Conservation (phyloP, 2,329 filamentous ascomycete genomes). For the Xylaria sp. region DNA sequence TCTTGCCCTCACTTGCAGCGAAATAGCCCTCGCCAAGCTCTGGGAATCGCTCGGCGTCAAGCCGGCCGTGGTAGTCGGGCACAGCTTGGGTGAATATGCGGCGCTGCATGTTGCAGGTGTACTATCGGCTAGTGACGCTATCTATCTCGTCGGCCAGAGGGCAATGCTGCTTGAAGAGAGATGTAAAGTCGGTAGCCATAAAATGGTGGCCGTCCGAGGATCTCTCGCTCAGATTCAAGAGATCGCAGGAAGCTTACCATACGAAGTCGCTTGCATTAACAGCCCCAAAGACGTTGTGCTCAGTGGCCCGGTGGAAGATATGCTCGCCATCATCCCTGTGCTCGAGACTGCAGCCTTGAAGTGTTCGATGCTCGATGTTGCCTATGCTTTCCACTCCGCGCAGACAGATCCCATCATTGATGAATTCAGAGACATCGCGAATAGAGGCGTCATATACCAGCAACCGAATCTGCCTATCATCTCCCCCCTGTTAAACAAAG, state of each 20-base stretch:
- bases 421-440: slow-evolving; percentile 63
- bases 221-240: slow-evolving; percentile 54
- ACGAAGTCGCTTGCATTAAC: slow-evolving; percentile 70
- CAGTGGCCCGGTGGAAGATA: slow-evolving; percentile 61
- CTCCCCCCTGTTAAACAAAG: slow-evolving; percentile 71
- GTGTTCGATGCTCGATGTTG: slow-evolving; percentile 49
- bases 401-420: slow-evolving; percentile 70
- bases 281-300: slow-evolving; percentile 70
- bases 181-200: slow-evolving; percentile 69
- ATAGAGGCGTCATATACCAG: slow-evolving; percentile 60
- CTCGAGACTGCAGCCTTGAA: slow-evolving; percentile 48
- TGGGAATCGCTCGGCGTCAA: slow-evolving; percentile 63
- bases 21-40: slow-evolving; percentile 63
- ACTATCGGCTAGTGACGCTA: slow-evolving; percentile 72
- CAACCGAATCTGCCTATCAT: slow-evolving; percentile 68
- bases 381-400: slow-evolving; percentile 69
- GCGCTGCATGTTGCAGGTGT: slow-evolving; percentile 75
- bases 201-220: slow-evolving; percentile 69
- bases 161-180: slow-evolving; percentile 70
- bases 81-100: slow-evolving; percentile 76
- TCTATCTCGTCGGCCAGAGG: slow-evolving; percentile 74
- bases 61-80: slow-evolving; percentile 65
- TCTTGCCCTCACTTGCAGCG: slow-evolving; percentile 59
- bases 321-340: slow-evolving; percentile 44
- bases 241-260: slow-evolving; percentile 31